Percentiles rank a stretch among this genome's conserved stretches.
Conservation (phyloP, 768 basidiomycete genomes). For the Russula compacta region DNA sequence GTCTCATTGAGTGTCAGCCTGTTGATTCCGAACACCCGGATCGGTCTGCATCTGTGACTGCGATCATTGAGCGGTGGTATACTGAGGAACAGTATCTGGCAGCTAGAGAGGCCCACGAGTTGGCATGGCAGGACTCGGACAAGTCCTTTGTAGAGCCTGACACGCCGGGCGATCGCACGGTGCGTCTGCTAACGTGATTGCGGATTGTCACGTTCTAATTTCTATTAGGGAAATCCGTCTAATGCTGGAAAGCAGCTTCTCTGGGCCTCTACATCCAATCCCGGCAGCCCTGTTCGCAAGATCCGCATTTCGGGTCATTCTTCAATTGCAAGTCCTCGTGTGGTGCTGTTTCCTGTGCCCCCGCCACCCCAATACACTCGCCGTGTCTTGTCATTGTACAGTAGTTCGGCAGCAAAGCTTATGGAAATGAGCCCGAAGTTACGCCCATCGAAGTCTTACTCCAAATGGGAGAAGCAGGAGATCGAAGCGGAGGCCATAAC, state of each 20-base stretch:
- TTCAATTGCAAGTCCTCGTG: slow-evolving; percentile 32
- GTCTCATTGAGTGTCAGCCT: slow-evolving; percentile 40
- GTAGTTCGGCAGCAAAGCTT: slow-evolving; percentile 26
- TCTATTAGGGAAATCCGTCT: neutral
- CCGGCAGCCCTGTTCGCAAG: slow-evolving; percentile 26
- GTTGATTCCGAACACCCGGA: slow-evolving; percentile 74
- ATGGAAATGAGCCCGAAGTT: slow-evolving; percentile 48
- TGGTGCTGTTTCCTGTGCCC: slow-evolving; percentile 23
- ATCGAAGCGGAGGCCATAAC: slow-evolving; percentile 72
- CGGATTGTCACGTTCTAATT: neutral
- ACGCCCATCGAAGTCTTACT: slow-evolving; percentile 39
- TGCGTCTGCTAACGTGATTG: neutral
- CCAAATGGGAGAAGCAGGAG: slow-evolving; percentile 85
- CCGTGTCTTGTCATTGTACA: slow-evolving; percentile 21
- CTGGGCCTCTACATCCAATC: slow-evolving; percentile 47
- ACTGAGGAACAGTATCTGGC: slow-evolving; percentile 62
- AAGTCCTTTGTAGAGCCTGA: slow-evolving; percentile 36
- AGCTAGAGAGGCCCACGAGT: slow-evolving; percentile 48
- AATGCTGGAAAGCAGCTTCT: slow-evolving; percentile 54
- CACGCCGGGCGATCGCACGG: slow-evolving; percentile 29
- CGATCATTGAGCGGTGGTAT: slow-evolving; percentile 73
- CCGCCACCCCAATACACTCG: slow-evolving; percentile 26
- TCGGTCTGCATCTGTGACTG: slow-evolving; percentile 53
- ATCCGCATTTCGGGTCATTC: slow-evolving; percentile 39
- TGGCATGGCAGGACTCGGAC: slow-evolving; percentile 60